Evolutionary conservation across 2,329 filamentous ascomycete genomes (phyloP).

Genomic region (Epichloe elymi): DNA sequence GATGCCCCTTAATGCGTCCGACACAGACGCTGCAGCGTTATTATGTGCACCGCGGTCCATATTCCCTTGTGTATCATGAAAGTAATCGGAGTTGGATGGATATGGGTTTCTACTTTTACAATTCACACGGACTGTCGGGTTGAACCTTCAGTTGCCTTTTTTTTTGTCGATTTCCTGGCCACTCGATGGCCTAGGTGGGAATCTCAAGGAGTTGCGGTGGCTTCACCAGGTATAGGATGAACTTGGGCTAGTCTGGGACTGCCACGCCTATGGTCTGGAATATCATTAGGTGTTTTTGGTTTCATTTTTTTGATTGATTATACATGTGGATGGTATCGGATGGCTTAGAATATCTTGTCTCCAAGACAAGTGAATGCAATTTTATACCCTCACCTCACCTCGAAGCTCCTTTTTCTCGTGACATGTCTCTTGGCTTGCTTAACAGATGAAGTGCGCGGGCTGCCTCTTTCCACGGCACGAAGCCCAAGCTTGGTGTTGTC

Average conservation of each 20-base stretch:
- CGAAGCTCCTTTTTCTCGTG: background rate
- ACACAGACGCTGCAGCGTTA: constrained; percentile 3
- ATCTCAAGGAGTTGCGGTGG: constrained; percentile 3
- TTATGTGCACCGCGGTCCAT: constrained; percentile 1
- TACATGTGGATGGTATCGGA: background rate
- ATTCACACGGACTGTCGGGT: background rate
- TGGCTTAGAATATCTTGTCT: constrained; percentile 1
- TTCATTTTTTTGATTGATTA: background rate
- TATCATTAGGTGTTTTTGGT: constrained; percentile 2
- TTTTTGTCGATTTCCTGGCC: background rate
- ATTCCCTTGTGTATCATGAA: background rate
- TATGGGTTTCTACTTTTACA: background rate
- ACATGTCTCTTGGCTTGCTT: background rate
- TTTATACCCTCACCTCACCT: background rate
- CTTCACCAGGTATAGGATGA: background rate
- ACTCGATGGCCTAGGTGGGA: background rate
- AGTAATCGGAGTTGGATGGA: background rate
- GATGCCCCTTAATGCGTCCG: constrained; percentile 3
- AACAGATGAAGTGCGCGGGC: too few relatives aligned
- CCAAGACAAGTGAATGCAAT: background rate
- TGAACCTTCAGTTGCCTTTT: background rate
- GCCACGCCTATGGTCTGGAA: background rate
- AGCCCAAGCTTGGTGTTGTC: too few relatives aligned
- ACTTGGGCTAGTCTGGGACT: constrained; percentile 1
- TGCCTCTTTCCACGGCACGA: background rate